Base-by-base conservation (phyloP, 2,329 filamentous ascomycete species). In the Cylindrodendrum hubeiense region DNA sequence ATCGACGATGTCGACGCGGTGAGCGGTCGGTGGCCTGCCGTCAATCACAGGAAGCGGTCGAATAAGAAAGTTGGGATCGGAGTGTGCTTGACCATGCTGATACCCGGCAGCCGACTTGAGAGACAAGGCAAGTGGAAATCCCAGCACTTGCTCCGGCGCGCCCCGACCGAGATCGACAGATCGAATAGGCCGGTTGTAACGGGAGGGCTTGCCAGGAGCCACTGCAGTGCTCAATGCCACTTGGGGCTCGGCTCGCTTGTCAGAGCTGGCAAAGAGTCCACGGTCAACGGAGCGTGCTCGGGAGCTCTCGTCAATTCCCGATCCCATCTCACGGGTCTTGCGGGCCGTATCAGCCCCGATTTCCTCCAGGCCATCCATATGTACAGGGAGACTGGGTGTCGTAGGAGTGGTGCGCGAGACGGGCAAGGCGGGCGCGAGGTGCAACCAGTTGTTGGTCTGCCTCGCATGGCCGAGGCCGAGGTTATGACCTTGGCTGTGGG, bases 271-370 rank as follows among this genome's bases (percentile, higher is more conserved):
- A 56, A 91, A 90, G 3, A 87, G 69, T 68, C 86, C 84, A 44
- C 89, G 84, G 64, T 94, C 91, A 7, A 89, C 88, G 0, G 91
- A 93, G 33, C 84, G 85, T 5, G 88, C 86, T 37, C 90, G 84
- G 2, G 84, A 82, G 22, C 80, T 78, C 37, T 86, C 84, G 43
- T 87, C 86, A n/a, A 70, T 65, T 44, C 72, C 47, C 43, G 75
- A 56, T 62, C 80, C 73, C 28, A 80, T 73, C 30, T 84, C 82
- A 3, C 82, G 81, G 8, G 80, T 76, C 63, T 80, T 83, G 22
- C 82, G 79, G 22, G 81, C 76, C 1, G 67, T 67, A 47, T 72
- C 72, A 4, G 60, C 50, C 10, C 65, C 71, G 7, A 83, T 79
- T 7, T 81, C 86, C 55, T 87, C 81, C 12, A 75, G 77, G 53